Evolutionary conservation across 768 basidiomycete species (phyloP).

Genomic region (Mycena rebaudengoi): DNA sequence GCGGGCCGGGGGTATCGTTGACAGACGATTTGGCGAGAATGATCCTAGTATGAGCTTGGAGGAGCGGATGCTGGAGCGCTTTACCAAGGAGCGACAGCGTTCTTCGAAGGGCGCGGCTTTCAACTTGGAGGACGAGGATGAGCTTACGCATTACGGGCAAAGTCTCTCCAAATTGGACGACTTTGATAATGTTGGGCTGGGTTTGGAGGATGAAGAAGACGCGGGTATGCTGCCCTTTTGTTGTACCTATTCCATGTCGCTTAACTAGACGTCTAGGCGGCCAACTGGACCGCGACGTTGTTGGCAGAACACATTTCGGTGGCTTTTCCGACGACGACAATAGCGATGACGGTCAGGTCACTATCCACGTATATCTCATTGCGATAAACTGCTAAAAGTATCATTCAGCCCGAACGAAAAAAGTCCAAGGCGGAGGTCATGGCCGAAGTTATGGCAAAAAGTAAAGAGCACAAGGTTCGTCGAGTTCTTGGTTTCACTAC

Average conservation of each 20-base stretch:
- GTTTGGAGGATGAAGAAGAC: conserved; percentile 67
- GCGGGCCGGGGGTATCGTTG: conserved; percentile 88
- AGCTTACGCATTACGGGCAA: conserved; percentile 92
- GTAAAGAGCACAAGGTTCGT: conserved; percentile 91
- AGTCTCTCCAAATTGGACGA: conserved; percentile 87
- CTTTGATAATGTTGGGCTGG: conserved; percentile 76
- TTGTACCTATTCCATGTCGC: no score
- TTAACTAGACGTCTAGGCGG: no score
- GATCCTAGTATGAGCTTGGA: conserved; percentile 93
- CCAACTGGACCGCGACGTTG: conserved; percentile 72
- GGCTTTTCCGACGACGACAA: conserved; percentile 79
- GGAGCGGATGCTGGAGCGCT: conserved; percentile 96
- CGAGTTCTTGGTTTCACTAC: no score
- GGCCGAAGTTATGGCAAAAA: conserved; percentile 97
- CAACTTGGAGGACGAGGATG: conserved; percentile 92
- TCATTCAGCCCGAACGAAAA: conserved; percentile 75
- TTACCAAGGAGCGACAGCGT: conserved; percentile 89
- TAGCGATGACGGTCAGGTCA: conserved; percentile 61
- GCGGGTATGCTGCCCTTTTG: no score
- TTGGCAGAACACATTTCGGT: conserved; percentile 81
- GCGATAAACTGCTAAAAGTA: conserved; percentile 12
- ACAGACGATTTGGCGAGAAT: conserved; percentile 96
- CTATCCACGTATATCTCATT: conserved; percentile 34
- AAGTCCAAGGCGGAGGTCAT: conserved; percentile 96
- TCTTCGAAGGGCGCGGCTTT: conserved; percentile 79